Base-by-base conservation (phyloP, 192 early-diverging fungal genomes). In the Chytriomyces sp. region DNA sequence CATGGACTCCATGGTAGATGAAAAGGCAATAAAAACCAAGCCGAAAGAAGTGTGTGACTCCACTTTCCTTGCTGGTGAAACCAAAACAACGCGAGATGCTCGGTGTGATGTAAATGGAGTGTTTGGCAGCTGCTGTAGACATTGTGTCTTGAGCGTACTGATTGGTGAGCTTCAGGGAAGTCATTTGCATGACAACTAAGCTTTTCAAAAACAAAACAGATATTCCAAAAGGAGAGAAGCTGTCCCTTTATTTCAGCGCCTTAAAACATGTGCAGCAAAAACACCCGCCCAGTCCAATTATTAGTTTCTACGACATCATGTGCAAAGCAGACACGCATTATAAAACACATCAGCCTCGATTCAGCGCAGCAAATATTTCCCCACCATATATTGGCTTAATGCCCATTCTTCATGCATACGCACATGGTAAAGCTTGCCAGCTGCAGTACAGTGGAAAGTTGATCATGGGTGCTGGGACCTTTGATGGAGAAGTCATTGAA, bases 171-270 rank as follows among this genome's bases (percentile, higher is more conserved):
- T 1, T 57, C 11, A 11, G n/a, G 1, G 11, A 18, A 18, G 11
- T 20, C 1, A 3, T 57, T 57, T 57, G 11, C 53, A 57, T 18
- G 53, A 57, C 11, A 18, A 20, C 11, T 57, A 11, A 57, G 1
- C 53, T 2, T 57, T 57, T 18, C 1, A 57, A 20, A 20, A 18
- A 20, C 0, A 18, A 20, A 20, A 20, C 53, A 57, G 62, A 26
- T 64, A 26, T 64, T 16, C 24, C 62, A 64, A 64, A 64, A 11
- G 62, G 62, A 16, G 62, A 64, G 24, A 64, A 64, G 62, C 62
- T 64, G 10, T 18, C n/a, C 0, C 9, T 23, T 2, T 18, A 18
- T 24, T 18, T 64, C 62, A 64, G n/a, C 9, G 62, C 26, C 26
- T 28, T 64, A 3, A 11, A 28, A 11, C 62, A 64, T 26, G 10